Evolutionary conservation across 306 rosid species (phyloP).

Genomic region (Ochetophila trinervis): DNA sequence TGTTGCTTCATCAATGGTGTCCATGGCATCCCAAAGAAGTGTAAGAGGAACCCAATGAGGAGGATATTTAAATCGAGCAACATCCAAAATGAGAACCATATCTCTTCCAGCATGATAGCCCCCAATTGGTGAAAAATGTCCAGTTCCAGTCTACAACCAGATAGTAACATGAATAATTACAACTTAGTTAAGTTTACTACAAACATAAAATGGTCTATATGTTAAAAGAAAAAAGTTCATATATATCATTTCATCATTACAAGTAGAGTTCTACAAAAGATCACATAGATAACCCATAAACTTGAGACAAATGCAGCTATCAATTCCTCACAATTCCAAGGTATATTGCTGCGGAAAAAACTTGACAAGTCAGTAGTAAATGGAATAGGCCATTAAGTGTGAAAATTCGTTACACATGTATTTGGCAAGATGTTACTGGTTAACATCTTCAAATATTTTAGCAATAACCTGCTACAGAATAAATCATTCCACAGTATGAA

Average conservation of each 20-base stretch:
- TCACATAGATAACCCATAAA: too few species aligned
- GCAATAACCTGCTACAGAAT: too few species aligned
- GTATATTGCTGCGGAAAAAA: too few species aligned
- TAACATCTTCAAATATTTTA: too few species aligned
- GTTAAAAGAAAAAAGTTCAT: background rate
- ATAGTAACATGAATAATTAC: slow-evolving; percentile 19
- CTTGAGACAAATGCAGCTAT: too few species aligned
- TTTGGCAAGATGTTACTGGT: too few species aligned
- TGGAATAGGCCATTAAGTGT: too few species aligned
- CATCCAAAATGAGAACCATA: slow-evolving; percentile 90
- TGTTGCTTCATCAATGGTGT: slow-evolving; percentile 59
- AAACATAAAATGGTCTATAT: background rate
- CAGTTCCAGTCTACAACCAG: slow-evolving; percentile 71
- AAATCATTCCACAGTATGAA: too few species aligned
- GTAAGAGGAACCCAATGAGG: slow-evolving; percentile 94
- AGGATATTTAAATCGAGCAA: slow-evolving; percentile 92
- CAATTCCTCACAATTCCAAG: too few species aligned
- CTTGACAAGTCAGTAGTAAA: too few species aligned
- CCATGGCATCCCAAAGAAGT: slow-evolving; percentile 82
- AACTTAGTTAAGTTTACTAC: background rate
- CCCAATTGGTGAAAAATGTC: slow-evolving; percentile 94
- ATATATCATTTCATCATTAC: background rate
- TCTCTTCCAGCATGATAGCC: slow-evolving; percentile 83
- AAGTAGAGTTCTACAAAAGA: too few species aligned
- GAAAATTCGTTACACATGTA: too few species aligned